These are phyloP conservation scores for Guadua angustifolia DNA, from an alignment of 176 grass and related monocot species.

Conservation along the genomic window DNA sequence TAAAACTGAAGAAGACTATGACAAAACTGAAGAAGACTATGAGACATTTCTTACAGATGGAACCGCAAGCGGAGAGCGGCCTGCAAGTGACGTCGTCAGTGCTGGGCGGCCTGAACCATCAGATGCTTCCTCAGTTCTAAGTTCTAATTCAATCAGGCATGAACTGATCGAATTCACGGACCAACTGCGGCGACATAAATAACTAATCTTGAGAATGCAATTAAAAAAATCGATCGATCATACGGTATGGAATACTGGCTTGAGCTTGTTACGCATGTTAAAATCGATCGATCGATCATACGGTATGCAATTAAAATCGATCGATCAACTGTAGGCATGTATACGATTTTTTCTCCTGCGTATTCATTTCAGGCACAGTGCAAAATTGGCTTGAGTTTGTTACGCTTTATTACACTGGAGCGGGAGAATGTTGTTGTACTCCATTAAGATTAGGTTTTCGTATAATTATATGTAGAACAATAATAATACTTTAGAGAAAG, in stretches of 20 bases:
- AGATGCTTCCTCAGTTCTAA: constrained; percentile 50
- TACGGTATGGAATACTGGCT: too few relatives aligned
- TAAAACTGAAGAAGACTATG: too few relatives aligned
- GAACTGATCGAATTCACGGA: constrained; percentile 1
- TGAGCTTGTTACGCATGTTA: too few relatives aligned
- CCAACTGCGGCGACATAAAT: background rate
- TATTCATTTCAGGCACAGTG: constrained; percentile 51
- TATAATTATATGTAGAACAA: background rate
- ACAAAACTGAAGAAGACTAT: too few relatives aligned
- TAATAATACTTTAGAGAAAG: background rate
- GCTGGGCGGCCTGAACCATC: constrained; percentile 32
- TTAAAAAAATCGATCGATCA: too few relatives aligned
- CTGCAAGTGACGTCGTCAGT: constrained; percentile 11
- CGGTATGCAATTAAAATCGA: constrained; percentile 34
- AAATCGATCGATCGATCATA: too few relatives aligned
- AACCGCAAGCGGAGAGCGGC: background rate
- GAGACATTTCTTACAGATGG: too few relatives aligned
- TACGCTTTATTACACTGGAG: background rate
- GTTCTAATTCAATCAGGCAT: background rate
- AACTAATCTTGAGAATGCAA: background rate
- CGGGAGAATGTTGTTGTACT: background rate
- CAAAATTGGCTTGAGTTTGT: constrained; percentile 44
- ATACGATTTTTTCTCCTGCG: constrained; percentile 27
- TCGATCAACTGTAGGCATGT: background rate
- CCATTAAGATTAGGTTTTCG: background rate